Evolutionary conservation across 495 filamentous ascomycete species (phyloP), one percentile per base, ranked within the genome.

Genomic region (Aspergillus baeticus): DNA sequence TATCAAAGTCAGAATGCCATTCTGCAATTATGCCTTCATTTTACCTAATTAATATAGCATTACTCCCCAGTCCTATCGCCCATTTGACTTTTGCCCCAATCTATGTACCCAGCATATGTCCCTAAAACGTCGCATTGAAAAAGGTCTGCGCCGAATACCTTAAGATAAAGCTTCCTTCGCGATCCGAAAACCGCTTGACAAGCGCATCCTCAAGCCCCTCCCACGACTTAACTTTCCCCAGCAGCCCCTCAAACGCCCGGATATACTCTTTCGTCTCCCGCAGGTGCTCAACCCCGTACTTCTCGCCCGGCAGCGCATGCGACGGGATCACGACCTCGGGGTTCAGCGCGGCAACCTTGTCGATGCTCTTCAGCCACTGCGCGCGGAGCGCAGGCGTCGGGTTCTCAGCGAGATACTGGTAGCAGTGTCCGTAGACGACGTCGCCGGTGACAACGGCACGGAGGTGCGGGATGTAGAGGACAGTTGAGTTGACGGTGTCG

Each of bases 341-440:
- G 0, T 63, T 20, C n/a, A 67, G 56, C 15, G 66, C 46, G 14
- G 63, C 63, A 2, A 75, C 55, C 36, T 65, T 68, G 18, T 70
- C 62, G 17, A 77, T 48, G 18, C 26, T 35, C n/a, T 18, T 17
- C 10, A 48, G 2, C 45, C 45, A 48, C 31, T 35, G 57, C 0
- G 68, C 58, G 3, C 47, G 48, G 21, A 74, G 52, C 73, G 44
- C 38, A 7, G 57, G 43, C 0, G 62, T 65, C 1, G 59, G 56
- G 2, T 65, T 59, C 48, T 76, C 71, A 2, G 48, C 63, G 14
- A 77, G 55, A 29, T 62, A 68, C 55, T 69, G 65, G 50, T 74
- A 67, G 2, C 63, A 63, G 10, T 69, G 51, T 10, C 69, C 71
- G 34, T 77, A 77, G 0, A 76, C 67, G 13, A 70, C 63, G 52